These are phyloP conservation scores for Marasmius fiardii DNA, from an alignment of 1,284 basidiomycete genomes.

Conservation along the genomic window DNA sequence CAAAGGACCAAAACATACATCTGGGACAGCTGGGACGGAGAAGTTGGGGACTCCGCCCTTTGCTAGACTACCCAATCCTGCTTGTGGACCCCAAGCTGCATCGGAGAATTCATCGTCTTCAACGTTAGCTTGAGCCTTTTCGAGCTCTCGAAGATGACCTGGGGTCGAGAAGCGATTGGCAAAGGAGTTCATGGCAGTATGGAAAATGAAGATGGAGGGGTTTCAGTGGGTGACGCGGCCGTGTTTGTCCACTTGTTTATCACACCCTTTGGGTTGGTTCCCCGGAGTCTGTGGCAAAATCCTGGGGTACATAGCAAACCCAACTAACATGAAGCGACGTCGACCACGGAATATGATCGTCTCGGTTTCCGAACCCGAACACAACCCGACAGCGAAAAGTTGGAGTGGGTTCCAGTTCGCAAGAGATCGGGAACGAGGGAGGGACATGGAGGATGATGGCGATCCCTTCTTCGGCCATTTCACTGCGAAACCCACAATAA, in stretches of 20 bases:
- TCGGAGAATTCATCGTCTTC: constrained; percentile 65
- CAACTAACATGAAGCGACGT: too few relatives aligned
- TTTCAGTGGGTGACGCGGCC: constrained; percentile 50
- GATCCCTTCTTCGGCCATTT: too few relatives aligned
- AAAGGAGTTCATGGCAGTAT: constrained; percentile 71
- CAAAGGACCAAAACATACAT: constrained; percentile 48
- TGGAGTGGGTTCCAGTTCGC: too few relatives aligned
- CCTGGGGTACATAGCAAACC: too few relatives aligned
- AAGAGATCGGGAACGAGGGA: too few relatives aligned
- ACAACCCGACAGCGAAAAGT: too few relatives aligned
- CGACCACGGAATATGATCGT: too few relatives aligned
- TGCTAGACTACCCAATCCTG: constrained; percentile 72
- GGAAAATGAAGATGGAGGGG: constrained; percentile 15
- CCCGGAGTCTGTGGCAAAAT: too few relatives aligned
- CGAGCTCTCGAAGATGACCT: constrained; percentile 45
- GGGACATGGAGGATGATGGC: too few relatives aligned
- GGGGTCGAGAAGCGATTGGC: constrained; percentile 63
- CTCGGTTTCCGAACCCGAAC: too few relatives aligned
- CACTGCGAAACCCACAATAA: too few relatives aligned
- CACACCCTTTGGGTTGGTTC: too few relatives aligned
- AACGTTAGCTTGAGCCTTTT: constrained; percentile 45
- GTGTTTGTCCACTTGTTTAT: constrained; percentile 17
- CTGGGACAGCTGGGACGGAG: constrained; percentile 64
- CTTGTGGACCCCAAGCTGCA: constrained; percentile 76
- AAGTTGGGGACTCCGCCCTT: constrained; percentile 72